Evolutionary conservation across 116 monocot genomes (phyloP), one percentile per base, ranked within the genome.

Genomic region (Posidonia oceanica): DNA sequence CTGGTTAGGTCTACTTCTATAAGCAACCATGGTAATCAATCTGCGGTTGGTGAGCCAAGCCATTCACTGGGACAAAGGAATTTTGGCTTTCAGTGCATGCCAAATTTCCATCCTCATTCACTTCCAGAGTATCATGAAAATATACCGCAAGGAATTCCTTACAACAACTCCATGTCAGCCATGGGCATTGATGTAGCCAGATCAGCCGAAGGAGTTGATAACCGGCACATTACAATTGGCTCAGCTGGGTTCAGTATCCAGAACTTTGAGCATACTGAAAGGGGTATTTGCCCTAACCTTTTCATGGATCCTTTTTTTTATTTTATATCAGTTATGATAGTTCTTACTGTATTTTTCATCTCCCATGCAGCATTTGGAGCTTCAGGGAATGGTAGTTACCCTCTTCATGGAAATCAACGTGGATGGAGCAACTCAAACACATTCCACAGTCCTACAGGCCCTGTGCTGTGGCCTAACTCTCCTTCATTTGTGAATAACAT

Each of bases 101-200:
- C 82, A 36, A 64, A 74, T 52, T 68, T 85, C 39, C 91, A 85
- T 75, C 84, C 91, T 71, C 80, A 84, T 75, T 97, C 91, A n/a
- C 80, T 89, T 48, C 62, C 75, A 70, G 84, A 98, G 23, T 76
- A 70, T 59, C 82, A 83, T 16, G 85, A 86, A 67, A 78, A 80
- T 15, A 22, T 81, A 14, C 59, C 36, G 5, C 79, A 75, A 79
- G 80, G 84, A 5, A 53, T 79, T 29, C 83, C 78, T 16, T 85
- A 79, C 69, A 89, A 83, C 58, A 82, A 70, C 59, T 52, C 78
- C 14, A 77, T 87, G 39, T 68, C 85, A 48, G 39, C 79, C 5
- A 71, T 77, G 70, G 80, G 63, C 52, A 62, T 51, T 52, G 85
- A 78, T 67, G 77, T 83, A 52, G 80, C 78, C 64, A 72, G 81